Conservation (phyloP, 345 rosid genomes). For the Iberis pinnata region DNA sequence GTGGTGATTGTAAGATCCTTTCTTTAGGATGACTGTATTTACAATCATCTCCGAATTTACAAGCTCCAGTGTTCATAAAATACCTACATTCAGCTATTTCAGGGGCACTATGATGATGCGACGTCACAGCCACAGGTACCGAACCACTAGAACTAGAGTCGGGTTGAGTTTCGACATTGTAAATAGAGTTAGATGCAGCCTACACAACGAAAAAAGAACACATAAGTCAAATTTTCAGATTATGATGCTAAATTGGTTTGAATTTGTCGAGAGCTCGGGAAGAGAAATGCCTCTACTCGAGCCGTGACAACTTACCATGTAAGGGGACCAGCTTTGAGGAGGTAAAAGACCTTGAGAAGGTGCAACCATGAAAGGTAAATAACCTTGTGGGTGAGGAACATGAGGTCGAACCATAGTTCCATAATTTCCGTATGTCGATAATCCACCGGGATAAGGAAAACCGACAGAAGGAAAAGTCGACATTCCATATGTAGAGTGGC, state of each 20-base stretch:
- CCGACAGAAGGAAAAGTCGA: slow-evolving; percentile 47
- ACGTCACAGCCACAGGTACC: slow-evolving; percentile 30
- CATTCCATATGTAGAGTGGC: slow-evolving; percentile 39
- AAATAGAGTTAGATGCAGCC: slow-evolving; percentile 41
- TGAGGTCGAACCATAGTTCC: slow-evolving; percentile 40
- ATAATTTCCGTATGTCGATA: slow-evolving; percentile 44
- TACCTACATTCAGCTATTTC: slow-evolving; percentile 70
- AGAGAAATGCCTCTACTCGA: neutral
- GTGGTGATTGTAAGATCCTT: slow-evolving; percentile 40
- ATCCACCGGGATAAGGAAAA: slow-evolving; percentile 47
- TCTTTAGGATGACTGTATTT: slow-evolving; percentile 79
- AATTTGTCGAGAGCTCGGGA: neutral
- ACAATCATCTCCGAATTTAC: slow-evolving; percentile 79
- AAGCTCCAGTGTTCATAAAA: slow-evolving; percentile 64
- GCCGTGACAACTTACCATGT: slow-evolving; percentile 39
- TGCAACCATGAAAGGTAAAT: too few relatives aligned
- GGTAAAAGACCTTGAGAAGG: slow-evolving; percentile 39
- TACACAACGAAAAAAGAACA: slow-evolving; percentile 12
- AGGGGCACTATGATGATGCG: slow-evolving; percentile 37
- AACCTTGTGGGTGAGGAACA: too few relatives aligned
- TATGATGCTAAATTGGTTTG: neutral
- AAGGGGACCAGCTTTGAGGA: slow-evolving; percentile 61
- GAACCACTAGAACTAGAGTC: slow-evolving; percentile 51
- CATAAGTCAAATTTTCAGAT: slow-evolving; percentile 10
- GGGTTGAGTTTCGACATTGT: slow-evolving; percentile 37